phyloP scores from a whole-genome alignment of 768 basidiomycete species.

The Chalciporus pseudorubinellus region DNA sequence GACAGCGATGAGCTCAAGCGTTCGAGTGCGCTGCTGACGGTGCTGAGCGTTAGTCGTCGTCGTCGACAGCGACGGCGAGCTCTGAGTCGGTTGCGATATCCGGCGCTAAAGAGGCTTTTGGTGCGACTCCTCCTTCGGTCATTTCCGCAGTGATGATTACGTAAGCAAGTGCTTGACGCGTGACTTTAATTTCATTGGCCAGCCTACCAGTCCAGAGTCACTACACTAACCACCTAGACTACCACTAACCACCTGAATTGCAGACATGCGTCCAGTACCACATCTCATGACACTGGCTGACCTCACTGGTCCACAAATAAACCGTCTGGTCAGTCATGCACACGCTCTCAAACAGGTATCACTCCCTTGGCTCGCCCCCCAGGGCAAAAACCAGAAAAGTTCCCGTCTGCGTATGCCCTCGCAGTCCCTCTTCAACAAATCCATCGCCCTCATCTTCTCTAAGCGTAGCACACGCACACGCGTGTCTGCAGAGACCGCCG shows the following conservation, averaged over 20 bases:
- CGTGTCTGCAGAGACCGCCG: constrained; percentile 81
- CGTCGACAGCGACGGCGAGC: constrained; percentile 2
- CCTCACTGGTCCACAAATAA: constrained; percentile 72
- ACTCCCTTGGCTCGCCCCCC: constrained; percentile 65
- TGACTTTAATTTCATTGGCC: too few relatives aligned
- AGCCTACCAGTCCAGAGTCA: too few relatives aligned
- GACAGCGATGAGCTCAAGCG: neutral
- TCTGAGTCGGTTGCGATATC: neutral
- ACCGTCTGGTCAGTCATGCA: constrained; percentile 61
- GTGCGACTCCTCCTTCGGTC: neutral
- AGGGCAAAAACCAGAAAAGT: constrained; percentile 30
- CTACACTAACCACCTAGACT: too few relatives aligned
- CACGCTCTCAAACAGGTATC: constrained; percentile 60
- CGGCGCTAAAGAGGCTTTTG: neutral
- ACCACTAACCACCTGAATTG: neutral
- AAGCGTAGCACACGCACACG: constrained; percentile 95
- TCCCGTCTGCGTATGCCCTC: constrained; percentile 56
- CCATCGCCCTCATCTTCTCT: constrained; percentile 85
- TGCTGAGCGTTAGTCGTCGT: constrained; percentile 9
- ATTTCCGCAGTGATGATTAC: neutral
- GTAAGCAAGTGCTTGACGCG: too few relatives aligned
- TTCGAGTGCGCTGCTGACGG: neutral
- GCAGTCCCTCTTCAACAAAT: constrained; percentile 76
- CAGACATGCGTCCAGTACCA: constrained; percentile 40
- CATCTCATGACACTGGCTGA: constrained; percentile 91